These are phyloP conservation scores for Rusavskia elegans DNA, from an alignment of 495 filamentous ascomycete genomes.

Conservation along the genomic window DNA sequence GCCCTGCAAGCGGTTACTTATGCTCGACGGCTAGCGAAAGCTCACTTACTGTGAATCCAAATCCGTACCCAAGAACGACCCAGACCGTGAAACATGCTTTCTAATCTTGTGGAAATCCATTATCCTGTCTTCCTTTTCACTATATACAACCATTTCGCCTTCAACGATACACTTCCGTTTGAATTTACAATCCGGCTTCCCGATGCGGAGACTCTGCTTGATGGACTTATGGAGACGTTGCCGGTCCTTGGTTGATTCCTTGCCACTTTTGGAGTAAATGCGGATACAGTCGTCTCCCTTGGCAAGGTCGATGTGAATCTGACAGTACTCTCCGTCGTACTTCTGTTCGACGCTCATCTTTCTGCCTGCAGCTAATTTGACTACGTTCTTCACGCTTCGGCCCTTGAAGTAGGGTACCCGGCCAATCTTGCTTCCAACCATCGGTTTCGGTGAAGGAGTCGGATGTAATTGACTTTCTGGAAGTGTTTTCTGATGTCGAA, in stretches of 20 bases:
- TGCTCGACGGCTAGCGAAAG: background rate
- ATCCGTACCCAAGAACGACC: slow-evolving; percentile 47
- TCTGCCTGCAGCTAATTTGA: slow-evolving; percentile 38
- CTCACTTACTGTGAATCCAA: slow-evolving; percentile 50
- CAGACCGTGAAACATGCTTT: slow-evolving; percentile 62
- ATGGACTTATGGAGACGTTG: slow-evolving; percentile 36
- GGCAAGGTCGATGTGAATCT: slow-evolving; percentile 63
- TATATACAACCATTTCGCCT: slow-evolving; percentile 69
- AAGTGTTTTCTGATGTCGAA: slow-evolving; percentile 18
- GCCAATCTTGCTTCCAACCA: slow-evolving; percentile 58
- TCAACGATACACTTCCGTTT: slow-evolving; percentile 56
- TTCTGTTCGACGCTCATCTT: slow-evolving; percentile 66
- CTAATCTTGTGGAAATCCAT: slow-evolving; percentile 65
- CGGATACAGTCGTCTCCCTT: slow-evolving; percentile 41
- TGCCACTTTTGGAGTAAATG: slow-evolving; percentile 84
- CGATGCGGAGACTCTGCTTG: slow-evolving; percentile 40
- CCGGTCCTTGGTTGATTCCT: slow-evolving; percentile 66
- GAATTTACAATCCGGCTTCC: slow-evolving; percentile 36
- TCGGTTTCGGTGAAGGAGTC: slow-evolving; percentile 36
- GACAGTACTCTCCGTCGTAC: slow-evolving; percentile 79
- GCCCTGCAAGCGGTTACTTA: slow-evolving; percentile 24
- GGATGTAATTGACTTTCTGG: slow-evolving; percentile 12
- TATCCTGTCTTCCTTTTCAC: slow-evolving; percentile 41
- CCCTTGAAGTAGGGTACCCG: slow-evolving; percentile 59
- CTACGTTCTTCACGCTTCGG: slow-evolving; percentile 54